phyloP scores from a whole-genome alignment of 169 alveolate species.

The Cryptosporidium andersoni region DNA sequence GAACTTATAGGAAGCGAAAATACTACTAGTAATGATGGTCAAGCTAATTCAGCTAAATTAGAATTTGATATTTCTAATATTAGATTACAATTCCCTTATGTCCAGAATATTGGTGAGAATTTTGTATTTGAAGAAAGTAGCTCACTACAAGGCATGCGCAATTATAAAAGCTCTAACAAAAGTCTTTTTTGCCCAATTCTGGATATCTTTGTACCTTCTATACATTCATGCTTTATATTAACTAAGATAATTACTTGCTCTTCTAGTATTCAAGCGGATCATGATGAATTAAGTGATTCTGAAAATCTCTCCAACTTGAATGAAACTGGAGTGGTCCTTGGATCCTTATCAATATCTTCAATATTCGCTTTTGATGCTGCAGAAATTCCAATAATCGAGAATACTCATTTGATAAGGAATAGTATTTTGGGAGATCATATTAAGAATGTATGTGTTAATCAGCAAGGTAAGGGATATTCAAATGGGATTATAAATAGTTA shows the following conservation, averaged over 20 bases:
- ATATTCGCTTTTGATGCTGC: conserved; percentile 68
- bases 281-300: background rate
- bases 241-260: background rate
- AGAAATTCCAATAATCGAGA: conserved; percentile 51
- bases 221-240: conserved; percentile 30
- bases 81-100: conserved; percentile 52
- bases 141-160: background rate
- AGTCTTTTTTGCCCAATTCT: conserved; percentile 1
- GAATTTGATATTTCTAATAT: conserved; percentile 35
- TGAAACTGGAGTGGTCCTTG: conserved; percentile 23
- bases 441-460: background rate
- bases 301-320: background rate
- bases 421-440: conserved; percentile 14
- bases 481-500: background rate
- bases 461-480: background rate
- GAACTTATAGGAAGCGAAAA: background rate
- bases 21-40: background rate
- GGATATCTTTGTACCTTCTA: conserved; percentile 54
- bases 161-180: background rate
- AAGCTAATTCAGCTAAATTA: conserved; percentile 11
- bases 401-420: conserved; percentile 32
- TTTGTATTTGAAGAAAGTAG: conserved; percentile 5
- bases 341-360: conserved; percentile 32
- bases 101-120: conserved; percentile 39
- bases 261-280: background rate